These are phyloP conservation scores for Fusarium citri DNA, from an alignment of 2,329 filamentous ascomycete species.

Conservation along the genomic window DNA sequence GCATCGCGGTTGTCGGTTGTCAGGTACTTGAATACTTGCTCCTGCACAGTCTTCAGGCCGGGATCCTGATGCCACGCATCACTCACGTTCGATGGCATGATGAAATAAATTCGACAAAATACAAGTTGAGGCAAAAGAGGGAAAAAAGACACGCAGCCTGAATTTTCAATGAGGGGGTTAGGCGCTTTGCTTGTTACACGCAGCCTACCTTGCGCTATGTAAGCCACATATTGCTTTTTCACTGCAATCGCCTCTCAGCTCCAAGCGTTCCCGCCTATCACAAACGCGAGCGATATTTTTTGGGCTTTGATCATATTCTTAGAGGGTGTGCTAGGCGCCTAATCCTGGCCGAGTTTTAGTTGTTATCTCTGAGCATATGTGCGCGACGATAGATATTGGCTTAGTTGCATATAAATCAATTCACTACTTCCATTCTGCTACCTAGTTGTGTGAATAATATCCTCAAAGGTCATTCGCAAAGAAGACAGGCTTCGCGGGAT, in stretches of 20 bases:
- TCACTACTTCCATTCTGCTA: not conserved
- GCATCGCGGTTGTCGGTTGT: not conserved
- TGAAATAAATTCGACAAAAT: too few species aligned
- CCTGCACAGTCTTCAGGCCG: not conserved
- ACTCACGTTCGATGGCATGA: not conserved
- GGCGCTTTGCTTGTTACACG: not conserved
- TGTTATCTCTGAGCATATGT: too few species aligned
- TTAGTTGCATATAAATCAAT: too few species aligned
- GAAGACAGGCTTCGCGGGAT: conserved; percentile 11
- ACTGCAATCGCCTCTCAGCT: too few species aligned
- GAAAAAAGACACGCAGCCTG: not conserved
- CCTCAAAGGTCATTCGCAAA: conserved; percentile 10
- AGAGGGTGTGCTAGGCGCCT: too few species aligned
- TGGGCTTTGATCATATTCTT: rapidly evolving
- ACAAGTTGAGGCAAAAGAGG: not conserved
- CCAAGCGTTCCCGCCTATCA: not conserved
- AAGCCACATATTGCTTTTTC: too few species aligned
- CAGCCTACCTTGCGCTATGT: not conserved
- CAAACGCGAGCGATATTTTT: too few species aligned
- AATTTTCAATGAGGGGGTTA: not conserved
- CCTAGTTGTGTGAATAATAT: rapidly evolving
- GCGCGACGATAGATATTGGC: too few species aligned
- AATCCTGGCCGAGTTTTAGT: too few species aligned
- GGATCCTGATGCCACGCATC: not conserved
- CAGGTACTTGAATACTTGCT: not conserved